Percentiles rank a stretch among this genome's conserved stretches.
phyloP scores from a whole-genome alignment of 257 asterid genomes.

The Penstemon barbatus region DNA sequence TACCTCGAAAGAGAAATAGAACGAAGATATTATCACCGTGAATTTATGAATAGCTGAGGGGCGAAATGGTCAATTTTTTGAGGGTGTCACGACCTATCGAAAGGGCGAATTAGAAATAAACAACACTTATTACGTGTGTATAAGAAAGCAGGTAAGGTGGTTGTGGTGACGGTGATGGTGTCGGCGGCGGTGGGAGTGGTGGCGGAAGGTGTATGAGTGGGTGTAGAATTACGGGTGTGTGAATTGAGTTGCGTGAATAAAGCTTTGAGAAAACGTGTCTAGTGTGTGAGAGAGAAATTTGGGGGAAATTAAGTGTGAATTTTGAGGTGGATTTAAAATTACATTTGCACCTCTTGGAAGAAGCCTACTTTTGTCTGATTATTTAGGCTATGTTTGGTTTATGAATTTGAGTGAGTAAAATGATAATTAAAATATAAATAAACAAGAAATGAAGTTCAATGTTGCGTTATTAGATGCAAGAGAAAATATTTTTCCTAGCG shows the following conservation, averaged over 20 bases:
- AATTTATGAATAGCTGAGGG: constrained; percentile 13
- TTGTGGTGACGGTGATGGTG: constrained; percentile 23
- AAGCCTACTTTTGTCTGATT: too few relatives aligned
- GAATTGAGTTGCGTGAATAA: constrained; percentile 2
- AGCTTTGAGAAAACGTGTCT: constrained; percentile 4
- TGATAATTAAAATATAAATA: too few relatives aligned
- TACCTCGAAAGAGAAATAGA: constrained; percentile 1
- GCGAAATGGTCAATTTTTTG: constrained; percentile 19
- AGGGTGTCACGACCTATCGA: constrained; percentile 11
- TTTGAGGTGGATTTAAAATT: constrained; percentile 14
- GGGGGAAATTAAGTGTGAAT: background rate
- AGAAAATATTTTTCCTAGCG: too few relatives aligned
- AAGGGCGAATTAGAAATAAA: constrained; percentile 15
- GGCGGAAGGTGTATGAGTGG: constrained; percentile 28
- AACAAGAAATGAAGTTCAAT: too few relatives aligned
- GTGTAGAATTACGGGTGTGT: constrained; percentile 22
- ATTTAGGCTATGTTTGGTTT: too few relatives aligned
- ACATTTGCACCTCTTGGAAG: constrained; percentile 15
- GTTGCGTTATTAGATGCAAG: too few relatives aligned
- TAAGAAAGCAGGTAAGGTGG: background rate
- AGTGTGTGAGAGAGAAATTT: constrained; percentile 13
- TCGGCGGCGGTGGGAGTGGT: constrained; percentile 19
- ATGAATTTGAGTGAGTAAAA: too few relatives aligned
- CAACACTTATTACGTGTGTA: background rate
- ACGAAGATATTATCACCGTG: constrained; percentile 4